These are phyloP conservation scores for Flaveria floridana DNA, from an alignment of 140 eudicot genomes.

Conservation along the genomic window DNA sequence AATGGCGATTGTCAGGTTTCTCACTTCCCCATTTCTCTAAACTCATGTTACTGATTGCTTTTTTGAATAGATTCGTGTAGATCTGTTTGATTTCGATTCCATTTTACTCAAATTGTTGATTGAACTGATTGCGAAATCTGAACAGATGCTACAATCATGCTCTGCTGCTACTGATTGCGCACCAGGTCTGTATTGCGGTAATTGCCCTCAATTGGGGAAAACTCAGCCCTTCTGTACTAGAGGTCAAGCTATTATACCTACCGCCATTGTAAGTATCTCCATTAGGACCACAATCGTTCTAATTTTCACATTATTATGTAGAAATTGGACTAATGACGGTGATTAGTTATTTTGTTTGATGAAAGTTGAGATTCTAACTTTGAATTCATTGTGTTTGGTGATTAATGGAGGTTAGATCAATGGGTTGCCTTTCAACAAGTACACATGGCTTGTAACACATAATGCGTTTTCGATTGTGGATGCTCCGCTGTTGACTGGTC, in stretches of 20 bases:
- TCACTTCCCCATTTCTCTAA: background rate
- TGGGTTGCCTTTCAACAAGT: slow-evolving; percentile 95
- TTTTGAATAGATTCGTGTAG: slow-evolving; percentile 20
- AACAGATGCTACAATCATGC: slow-evolving; percentile 85
- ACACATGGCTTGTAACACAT: slow-evolving; percentile 94
- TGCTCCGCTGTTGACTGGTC: slow-evolving; percentile 80
- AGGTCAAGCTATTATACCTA: slow-evolving; percentile 79
- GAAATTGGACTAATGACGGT: background rate
- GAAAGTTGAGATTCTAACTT: slow-evolving; percentile 8
- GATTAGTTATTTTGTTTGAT: slow-evolving; percentile 11
- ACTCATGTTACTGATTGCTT: background rate
- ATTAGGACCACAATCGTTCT: background rate
- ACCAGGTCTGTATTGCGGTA: slow-evolving; percentile 84
- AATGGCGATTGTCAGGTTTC: slow-evolving; percentile 72
- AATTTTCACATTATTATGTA: background rate
- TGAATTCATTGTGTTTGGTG: slow-evolving; percentile 21
- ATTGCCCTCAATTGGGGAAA: slow-evolving; percentile 67
- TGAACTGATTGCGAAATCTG: slow-evolving; percentile 24
- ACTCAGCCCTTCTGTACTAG: slow-evolving; percentile 68
- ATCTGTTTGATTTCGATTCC: slow-evolving; percentile 30
- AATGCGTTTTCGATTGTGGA: slow-evolving; percentile 92
- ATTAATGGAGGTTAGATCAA: slow-evolving; percentile 54
- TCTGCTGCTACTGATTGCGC: slow-evolving; percentile 79
- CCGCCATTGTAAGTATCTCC: slow-evolving; percentile 57
- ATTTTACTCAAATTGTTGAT: slow-evolving; percentile 21